A percentile compares a stretch with the other conserved stretches of the same genome.
Conservation (phyloP, 768 basidiomycete genomes). For the Boletus tomentosulus region DNA sequence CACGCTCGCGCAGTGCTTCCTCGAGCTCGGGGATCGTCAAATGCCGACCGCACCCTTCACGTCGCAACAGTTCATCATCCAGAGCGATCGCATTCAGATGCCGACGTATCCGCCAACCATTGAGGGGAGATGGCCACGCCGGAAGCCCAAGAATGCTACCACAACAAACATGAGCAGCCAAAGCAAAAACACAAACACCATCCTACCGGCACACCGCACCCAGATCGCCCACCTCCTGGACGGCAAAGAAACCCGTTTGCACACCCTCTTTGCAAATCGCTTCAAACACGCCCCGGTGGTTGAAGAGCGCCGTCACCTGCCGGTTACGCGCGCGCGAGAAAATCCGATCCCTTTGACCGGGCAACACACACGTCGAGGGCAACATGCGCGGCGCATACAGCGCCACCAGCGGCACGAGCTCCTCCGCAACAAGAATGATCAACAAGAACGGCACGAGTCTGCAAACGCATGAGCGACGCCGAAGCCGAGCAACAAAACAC, state of each 20-base stretch:
- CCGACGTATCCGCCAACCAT: slow-evolving; percentile 33
- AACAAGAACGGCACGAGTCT: slow-evolving; percentile 75
- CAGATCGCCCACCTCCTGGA: slow-evolving; percentile 14
- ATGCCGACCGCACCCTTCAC: slow-evolving; percentile 40
- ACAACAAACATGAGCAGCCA: slow-evolving; percentile 20
- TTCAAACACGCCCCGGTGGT: slow-evolving; percentile 37
- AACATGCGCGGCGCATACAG: slow-evolving; percentile 82
- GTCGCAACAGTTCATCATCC: slow-evolving; percentile 62
- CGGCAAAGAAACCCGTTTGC: slow-evolving; percentile 26
- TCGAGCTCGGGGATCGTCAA: slow-evolving; percentile 54
- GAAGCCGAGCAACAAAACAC: slow-evolving; percentile 3
- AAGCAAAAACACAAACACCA: background rate
- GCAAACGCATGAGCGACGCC: slow-evolving; percentile 5
- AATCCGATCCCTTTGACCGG: slow-evolving; percentile 72
- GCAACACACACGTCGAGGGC: slow-evolving; percentile 82
- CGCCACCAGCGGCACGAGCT: slow-evolving; percentile 77
- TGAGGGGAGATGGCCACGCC: slow-evolving; percentile 33
- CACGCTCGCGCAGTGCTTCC: slow-evolving; percentile 71
- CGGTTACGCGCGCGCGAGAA: slow-evolving; percentile 45
- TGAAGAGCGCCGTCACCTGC: slow-evolving; percentile 39
- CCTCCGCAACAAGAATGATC: slow-evolving; percentile 72
- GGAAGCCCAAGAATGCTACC: slow-evolving; percentile 37
- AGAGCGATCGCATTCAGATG: slow-evolving; percentile 40
- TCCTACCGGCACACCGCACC: slow-evolving; percentile 57
- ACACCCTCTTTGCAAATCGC: slow-evolving; percentile 33